phyloP scores from a whole-genome alignment of 192 early-diverging fungal genomes.

The Chytriomyces confervae region DNA sequence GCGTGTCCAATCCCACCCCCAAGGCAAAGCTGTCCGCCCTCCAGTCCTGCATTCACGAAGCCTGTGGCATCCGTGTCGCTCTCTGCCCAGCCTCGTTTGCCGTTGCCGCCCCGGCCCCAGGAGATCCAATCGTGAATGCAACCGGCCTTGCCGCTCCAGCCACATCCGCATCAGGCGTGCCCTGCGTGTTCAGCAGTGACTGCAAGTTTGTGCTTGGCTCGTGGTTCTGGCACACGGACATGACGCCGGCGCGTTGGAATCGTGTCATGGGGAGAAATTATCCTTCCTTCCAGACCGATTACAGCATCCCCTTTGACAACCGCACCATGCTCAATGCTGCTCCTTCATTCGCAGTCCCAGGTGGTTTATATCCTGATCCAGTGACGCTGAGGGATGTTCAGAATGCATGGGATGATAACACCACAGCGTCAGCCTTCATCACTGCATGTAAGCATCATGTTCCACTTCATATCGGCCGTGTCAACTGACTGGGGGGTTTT shows the following conservation, averaged over 20 bases:
- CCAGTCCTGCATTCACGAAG: too few species aligned
- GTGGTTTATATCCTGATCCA: neutral
- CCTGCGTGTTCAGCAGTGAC: neutral
- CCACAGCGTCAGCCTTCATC: conserved; percentile 1
- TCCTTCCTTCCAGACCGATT: conserved; percentile 4
- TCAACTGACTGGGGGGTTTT: neutral
- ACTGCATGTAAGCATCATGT: neutral
- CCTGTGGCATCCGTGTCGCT: too few species aligned
- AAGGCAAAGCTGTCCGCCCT: too few species aligned
- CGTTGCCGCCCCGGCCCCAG: too few species aligned
- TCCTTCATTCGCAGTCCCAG: neutral
- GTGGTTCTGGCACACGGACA: conserved; percentile 41
- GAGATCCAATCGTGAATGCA: too few species aligned
- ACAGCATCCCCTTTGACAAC: neutral
- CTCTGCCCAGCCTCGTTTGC: too few species aligned
- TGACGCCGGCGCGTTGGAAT: conserved; percentile 14
- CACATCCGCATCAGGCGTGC: conserved; percentile 4
- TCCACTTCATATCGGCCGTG: neutral
- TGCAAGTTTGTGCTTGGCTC: conserved; percentile 28
- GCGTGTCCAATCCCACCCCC: too few species aligned
- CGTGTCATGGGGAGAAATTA: neutral
- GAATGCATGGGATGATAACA: conserved; percentile 14
- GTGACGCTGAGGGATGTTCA: neutral
- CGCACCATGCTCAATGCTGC: neutral
- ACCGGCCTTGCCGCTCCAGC: too few species aligned